Conservation (phyloP, 2,329 filamentous ascomycete genomes). For the Colletotrichum sojae region DNA sequence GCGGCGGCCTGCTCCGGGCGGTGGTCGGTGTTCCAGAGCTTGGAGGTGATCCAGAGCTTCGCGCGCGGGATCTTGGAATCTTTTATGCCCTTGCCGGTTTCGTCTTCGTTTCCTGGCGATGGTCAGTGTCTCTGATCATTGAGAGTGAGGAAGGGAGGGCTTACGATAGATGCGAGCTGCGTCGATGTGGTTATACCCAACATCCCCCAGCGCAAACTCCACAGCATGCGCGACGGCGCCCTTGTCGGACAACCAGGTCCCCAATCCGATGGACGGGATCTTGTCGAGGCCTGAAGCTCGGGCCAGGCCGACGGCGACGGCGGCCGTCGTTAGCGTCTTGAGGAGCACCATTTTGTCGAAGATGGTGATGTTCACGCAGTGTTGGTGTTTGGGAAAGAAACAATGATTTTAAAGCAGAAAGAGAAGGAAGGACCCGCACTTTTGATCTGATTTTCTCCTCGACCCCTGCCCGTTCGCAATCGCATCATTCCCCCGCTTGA, state of each 20-base stretch:
- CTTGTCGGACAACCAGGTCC: conserved; percentile 75
- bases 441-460: neutral
- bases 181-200: conserved; percentile 71
- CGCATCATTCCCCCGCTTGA: conserved; percentile 24
- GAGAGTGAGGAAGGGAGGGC: neutral
- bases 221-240: conserved; percentile 73
- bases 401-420: neutral
- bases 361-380: neutral
- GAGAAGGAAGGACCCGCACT: neutral
- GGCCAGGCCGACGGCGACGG: conserved; percentile 21
- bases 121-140: neutral
- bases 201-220: conserved; percentile 59
- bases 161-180: conserved; percentile 66
- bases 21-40: conserved; percentile 73
- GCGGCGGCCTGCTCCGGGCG: conserved; percentile 49
- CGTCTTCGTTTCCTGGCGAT: conserved; percentile 63
- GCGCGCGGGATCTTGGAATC: conserved; percentile 60
- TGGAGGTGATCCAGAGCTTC: conserved; percentile 73
- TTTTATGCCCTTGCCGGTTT: conserved; percentile 64
- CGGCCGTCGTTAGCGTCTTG: conserved; percentile 1
- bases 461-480: conserved; percentile 14
- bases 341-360: conserved; percentile 12
- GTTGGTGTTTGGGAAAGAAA: neutral
- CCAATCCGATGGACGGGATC: conserved; percentile 45
- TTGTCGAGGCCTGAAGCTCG: conserved; percentile 18